A percentile compares a stretch with the other conserved stretches of the same genome.
phyloP scores from a whole-genome alignment of 306 rosid genomes.

The Corylus americana region DNA sequence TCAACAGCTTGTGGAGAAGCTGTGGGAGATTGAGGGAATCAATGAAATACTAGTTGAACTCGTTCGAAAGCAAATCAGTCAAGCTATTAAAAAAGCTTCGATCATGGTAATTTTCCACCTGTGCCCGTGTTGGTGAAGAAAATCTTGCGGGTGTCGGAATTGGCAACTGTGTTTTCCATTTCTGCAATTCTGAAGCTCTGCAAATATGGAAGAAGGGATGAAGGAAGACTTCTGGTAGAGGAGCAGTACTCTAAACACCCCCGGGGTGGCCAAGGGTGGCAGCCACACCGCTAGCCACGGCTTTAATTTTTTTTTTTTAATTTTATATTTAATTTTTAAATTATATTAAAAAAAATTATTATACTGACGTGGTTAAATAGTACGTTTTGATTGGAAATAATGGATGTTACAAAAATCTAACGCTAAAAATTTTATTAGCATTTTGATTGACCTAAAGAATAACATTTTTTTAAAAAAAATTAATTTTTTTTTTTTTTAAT shows the following conservation, averaged over 20 bases:
- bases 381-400: no score
- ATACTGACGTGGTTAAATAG: no score
- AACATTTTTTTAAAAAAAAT: no score
- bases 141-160: conserved; percentile 55
- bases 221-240: conserved; percentile 46
- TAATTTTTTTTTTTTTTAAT: no score
- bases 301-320: no score
- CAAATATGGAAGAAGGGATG: conserved; percentile 38
- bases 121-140: conserved; percentile 74
- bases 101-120: conserved; percentile 41
- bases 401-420: no score
- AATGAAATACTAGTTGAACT: conserved; percentile 45
- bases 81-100: conserved; percentile 54
- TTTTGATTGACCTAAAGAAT: no score
- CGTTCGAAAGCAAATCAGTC: conserved; percentile 44
- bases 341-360: no score
- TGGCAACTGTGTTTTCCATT: conserved; percentile 55
- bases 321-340: no score
- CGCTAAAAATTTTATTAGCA: no score
- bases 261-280: no score
- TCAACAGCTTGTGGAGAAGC: conserved; percentile 32
- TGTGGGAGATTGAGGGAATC: conserved; percentile 49
- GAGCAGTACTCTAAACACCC: background rate
- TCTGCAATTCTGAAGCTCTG: conserved; percentile 62
- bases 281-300: no score